Conservation (phyloP, 371 early-diverging fungal genomes). For the Mortierella sp. region DNA sequence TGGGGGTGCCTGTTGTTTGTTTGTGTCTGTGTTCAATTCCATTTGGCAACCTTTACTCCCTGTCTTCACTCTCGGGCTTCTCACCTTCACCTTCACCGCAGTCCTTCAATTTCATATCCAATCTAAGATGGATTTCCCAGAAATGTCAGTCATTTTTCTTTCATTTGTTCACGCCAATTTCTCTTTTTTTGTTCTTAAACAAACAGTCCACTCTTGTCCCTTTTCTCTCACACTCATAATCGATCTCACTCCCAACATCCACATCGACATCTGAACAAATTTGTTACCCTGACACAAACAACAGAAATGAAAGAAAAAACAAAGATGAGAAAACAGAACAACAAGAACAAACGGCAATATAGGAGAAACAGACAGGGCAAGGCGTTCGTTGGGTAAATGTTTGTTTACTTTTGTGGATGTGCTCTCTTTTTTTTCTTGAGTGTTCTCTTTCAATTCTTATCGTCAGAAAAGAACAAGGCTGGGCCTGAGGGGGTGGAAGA, state of each 20-base stretch:
- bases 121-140: not conserved
- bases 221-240: not conserved
- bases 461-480: slow-evolving; percentile 6
- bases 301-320: not conserved
- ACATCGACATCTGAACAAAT: not conserved
- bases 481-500: not conserved
- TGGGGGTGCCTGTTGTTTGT: not conserved
- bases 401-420: not conserved
- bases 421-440: not conserved
- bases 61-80: not conserved
- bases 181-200: not conserved
- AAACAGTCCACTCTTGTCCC: not conserved
- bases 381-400: not conserved
- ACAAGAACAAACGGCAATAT: not conserved
- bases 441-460: not conserved
- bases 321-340: not conserved
- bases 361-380: not conserved
- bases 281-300: not conserved
- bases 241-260: not conserved
- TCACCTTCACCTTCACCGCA: no score
- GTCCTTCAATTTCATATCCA: not conserved
- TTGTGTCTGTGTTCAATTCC: not conserved
- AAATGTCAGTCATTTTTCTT: not conserved
- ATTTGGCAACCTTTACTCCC: not conserved
- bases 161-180: not conserved